Conservation (phyloP, 129 eudicot species). For the Centaurea solstitialis region DNA sequence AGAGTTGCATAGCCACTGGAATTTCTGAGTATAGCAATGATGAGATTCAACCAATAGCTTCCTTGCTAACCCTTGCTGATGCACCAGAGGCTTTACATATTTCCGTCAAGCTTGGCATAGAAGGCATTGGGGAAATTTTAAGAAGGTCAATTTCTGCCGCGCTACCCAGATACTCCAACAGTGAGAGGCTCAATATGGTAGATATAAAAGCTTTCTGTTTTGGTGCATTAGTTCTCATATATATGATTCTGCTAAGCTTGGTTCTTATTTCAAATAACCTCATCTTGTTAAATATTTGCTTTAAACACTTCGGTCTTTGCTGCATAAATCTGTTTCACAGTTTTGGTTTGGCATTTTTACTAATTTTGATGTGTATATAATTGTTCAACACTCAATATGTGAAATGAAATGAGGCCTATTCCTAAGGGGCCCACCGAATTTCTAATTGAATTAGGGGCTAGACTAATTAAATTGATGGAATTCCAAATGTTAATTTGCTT, state of each 20-base stretch:
- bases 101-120: slow-evolving; percentile 87
- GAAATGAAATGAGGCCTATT: too few relatives aligned
- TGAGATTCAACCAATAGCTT: slow-evolving; percentile 80
- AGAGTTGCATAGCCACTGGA: slow-evolving; percentile 62
- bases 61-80: slow-evolving; percentile 82
- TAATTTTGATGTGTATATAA: background rate
- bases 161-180: slow-evolving; percentile 77
- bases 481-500: background rate
- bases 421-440: too few relatives aligned
- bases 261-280: background rate
- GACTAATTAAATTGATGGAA: too few relatives aligned
- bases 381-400: background rate
- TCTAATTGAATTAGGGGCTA: too few relatives aligned
- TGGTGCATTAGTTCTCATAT: slow-evolving; percentile 39
- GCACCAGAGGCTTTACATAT: slow-evolving; percentile 97
- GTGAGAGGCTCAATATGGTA: slow-evolving; percentile 81
- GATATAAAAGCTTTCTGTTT: background rate
- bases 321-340: background rate
- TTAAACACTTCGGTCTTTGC: background rate
- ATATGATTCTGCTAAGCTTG: background rate
- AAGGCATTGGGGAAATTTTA: slow-evolving; percentile 85
- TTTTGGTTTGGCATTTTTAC: background rate
- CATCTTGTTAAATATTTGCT: background rate
- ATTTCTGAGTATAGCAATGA: slow-evolving; percentile 75
- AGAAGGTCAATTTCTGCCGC: slow-evolving; percentile 79